Conservation (phyloP, 352 stramenopile species). For the Pythium sukuiense region DNA sequence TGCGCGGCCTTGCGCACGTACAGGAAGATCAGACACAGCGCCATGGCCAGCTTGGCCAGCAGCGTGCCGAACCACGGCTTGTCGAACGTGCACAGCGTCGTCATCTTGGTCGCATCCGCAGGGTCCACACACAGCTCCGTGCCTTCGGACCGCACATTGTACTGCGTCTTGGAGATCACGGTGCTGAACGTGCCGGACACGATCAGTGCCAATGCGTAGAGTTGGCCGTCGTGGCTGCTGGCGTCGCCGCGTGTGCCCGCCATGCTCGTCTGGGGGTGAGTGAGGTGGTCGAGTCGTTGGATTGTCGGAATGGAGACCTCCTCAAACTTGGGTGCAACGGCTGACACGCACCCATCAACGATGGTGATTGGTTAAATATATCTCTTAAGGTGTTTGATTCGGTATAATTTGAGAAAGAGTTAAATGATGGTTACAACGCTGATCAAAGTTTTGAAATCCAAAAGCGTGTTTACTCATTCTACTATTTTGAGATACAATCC, state of each 20-base stretch:
- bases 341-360: background rate
- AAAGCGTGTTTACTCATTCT: too few species aligned
- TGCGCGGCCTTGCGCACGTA: conserved; percentile 57
- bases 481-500: too few species aligned
- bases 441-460: too few species aligned
- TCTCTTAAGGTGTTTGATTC: background rate
- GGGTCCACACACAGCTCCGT: conserved; percentile 53
- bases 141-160: conserved; percentile 55
- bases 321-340: background rate
- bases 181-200: conserved; percentile 80
- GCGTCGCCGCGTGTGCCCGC: background rate
- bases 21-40: conserved; percentile 73
- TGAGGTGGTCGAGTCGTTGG: background rate
- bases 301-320: background rate
- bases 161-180: conserved; percentile 83
- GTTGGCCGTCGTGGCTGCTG: conserved; percentile 34
- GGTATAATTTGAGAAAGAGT: background rate
- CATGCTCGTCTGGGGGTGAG: background rate
- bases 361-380: background rate
- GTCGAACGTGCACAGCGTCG: conserved; percentile 68
- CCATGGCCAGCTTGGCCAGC: conserved; percentile 84
- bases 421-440: too few species aligned
- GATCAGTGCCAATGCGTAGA: conserved; percentile 67
- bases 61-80: conserved; percentile 84
- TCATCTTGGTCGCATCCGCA: conserved; percentile 21